Conservation (phyloP, 2,329 filamentous ascomycete genomes). For the Trichoderma lentiforme region DNA sequence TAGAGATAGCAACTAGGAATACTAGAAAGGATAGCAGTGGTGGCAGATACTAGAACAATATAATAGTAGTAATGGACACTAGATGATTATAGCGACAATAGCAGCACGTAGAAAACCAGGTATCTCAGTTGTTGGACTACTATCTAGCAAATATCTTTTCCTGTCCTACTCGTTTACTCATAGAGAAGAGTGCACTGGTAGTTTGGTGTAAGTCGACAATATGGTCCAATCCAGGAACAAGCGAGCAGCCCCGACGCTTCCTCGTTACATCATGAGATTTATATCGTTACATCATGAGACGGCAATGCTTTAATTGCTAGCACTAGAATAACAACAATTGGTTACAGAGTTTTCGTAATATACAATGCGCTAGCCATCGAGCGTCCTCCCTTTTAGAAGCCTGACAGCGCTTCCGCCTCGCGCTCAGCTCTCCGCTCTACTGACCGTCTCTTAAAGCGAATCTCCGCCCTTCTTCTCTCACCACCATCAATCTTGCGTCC, state of each 20-base stretch:
- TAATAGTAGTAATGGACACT: too few relatives aligned
- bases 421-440: conserved; percentile 71
- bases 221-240: background rate
- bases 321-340: conserved; percentile 1
- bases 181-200: background rate
- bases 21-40: too few relatives aligned
- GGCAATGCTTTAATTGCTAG: background rate
- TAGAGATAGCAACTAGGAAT: too few relatives aligned
- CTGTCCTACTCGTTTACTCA: background rate
- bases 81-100: too few relatives aligned
- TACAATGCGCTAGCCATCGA: conserved; percentile 15
- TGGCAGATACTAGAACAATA: too few relatives aligned
- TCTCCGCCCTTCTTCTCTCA: conserved; percentile 82
- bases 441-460: conserved; percentile 80
- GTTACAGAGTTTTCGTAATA: conserved; percentile 7
- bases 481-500: conserved; percentile 95
- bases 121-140: background rate
- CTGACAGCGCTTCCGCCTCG: conserved; percentile 38
- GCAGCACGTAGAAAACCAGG: too few relatives aligned
- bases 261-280: background rate
- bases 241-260: background rate
- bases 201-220: background rate
- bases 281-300: background rate
- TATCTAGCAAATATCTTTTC: background rate
- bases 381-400: conserved; percentile 27